Evolutionary conservation across 768 basidiomycete species (phyloP).

Genomic region (Pholiota molesta): DNA sequence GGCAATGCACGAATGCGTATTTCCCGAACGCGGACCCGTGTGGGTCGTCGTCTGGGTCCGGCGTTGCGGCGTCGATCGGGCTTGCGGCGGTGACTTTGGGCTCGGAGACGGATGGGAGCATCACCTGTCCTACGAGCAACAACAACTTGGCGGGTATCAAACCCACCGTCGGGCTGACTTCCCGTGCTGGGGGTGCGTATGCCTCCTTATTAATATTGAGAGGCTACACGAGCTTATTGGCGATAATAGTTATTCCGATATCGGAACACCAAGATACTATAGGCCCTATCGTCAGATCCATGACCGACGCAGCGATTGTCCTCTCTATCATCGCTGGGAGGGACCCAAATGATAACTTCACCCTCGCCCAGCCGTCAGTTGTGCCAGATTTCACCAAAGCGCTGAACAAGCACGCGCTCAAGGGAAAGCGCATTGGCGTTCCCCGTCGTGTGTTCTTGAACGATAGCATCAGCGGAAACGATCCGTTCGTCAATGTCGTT

Average conservation of each 20-base stretch:
- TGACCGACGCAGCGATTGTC: constrained; percentile 57
- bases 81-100: constrained; percentile 49
- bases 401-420: constrained; percentile 47
- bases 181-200: constrained; percentile 54
- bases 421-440: constrained; percentile 57
- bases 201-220: not conserved
- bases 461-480: constrained; percentile 32
- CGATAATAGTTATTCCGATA: constrained; percentile 52
- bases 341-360: constrained; percentile 58
- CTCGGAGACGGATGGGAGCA: constrained; percentile 58
- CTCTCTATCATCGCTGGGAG: constrained; percentile 58
- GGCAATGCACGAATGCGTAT: constrained; percentile 54
- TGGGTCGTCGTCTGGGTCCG: constrained; percentile 65
- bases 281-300: constrained; percentile 56
- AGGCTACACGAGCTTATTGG: not conserved
- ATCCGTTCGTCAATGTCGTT: constrained; percentile 37
- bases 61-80: constrained; percentile 54
- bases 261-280: constrained; percentile 61
- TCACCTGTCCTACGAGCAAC: constrained; percentile 51
- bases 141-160: constrained; percentile 65
- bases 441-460: constrained; percentile 45
- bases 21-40: constrained; percentile 56
- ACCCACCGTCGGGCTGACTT: constrained; percentile 62
- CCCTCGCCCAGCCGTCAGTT: constrained; percentile 49
- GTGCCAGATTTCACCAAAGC: constrained; percentile 62